phyloP scores from a whole-genome alignment of 2,329 filamentous ascomycete species.

The Chaetomium globosum region DNA sequence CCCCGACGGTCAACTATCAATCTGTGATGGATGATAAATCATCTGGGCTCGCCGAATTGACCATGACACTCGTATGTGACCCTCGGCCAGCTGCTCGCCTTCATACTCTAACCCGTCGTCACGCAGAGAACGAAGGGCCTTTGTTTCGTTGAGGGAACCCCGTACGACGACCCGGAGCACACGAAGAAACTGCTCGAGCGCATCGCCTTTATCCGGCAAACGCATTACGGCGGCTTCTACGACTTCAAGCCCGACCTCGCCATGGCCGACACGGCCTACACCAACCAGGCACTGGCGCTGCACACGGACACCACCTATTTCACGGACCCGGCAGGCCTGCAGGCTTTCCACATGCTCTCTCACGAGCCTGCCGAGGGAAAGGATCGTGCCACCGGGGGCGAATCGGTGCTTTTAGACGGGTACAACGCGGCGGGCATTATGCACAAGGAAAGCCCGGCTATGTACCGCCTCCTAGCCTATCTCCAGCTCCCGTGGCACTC shows the following conservation, averaged over 20 bases:
- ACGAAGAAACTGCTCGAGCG: conserved; percentile 76
- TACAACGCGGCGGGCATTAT: conserved; percentile 72
- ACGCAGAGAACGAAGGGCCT: conserved; percentile 69
- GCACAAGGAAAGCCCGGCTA: conserved; percentile 52
- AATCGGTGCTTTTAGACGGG: conserved; percentile 82
- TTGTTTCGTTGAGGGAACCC: conserved; percentile 72
- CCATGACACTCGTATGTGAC: conserved; percentile 62
- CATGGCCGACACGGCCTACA: conserved; percentile 89
- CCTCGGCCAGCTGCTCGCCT: not conserved
- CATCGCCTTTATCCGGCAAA: conserved; percentile 84
- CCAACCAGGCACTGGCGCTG: conserved; percentile 75
- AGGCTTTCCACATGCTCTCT: conserved; percentile 89
- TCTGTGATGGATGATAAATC: conserved; percentile 58
- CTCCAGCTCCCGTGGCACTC: conserved; percentile 74
- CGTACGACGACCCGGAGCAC: conserved; percentile 64
- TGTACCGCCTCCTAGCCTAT: conserved; percentile 60
- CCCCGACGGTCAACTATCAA: conserved; percentile 63
- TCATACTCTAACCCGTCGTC: not conserved
- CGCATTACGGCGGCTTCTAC: conserved; percentile 79
- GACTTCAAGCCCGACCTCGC: conserved; percentile 90
- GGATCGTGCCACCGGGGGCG: conserved; percentile 59
- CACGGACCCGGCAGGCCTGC: conserved; percentile 84
- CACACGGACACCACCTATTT: conserved; percentile 98
- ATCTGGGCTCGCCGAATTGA: conserved; percentile 62
- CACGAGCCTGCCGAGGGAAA: conserved; percentile 58